These are phyloP conservation scores for Athelia sp. DNA, from an alignment of 1,284 basidiomycete species.

Conservation along the genomic window DNA sequence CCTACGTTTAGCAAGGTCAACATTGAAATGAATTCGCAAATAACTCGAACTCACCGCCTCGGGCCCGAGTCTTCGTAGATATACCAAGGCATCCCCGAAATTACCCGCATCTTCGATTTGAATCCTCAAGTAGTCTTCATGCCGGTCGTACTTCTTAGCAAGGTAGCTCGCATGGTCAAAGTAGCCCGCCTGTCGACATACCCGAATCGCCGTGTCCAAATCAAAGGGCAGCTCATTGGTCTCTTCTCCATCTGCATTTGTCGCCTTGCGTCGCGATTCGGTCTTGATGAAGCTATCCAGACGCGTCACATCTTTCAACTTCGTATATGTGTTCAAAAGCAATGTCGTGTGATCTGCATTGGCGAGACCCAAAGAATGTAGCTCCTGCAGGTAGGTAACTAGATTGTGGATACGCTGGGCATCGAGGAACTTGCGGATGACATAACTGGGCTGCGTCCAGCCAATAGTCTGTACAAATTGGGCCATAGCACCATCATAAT, in stretches of 20 bases:
- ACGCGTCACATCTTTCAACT: constrained; percentile 86
- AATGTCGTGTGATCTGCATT: constrained; percentile 97
- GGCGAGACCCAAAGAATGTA: constrained; percentile 85
- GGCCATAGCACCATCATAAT: constrained; percentile 90
- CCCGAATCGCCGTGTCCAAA: constrained; percentile 93
- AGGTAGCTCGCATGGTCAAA: constrained; percentile 94
- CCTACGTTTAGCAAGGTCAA: constrained; percentile 35
- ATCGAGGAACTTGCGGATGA: constrained; percentile 97
- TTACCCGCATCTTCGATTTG: constrained; percentile 92
- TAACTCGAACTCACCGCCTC: constrained; percentile 56
- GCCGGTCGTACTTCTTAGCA: constrained; percentile 85
- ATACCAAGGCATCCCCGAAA: constrained; percentile 77
- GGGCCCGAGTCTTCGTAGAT: constrained; percentile 74
- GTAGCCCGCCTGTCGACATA: constrained; percentile 95
- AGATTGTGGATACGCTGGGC: constrained; percentile 95
- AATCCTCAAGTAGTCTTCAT: constrained; percentile 92
- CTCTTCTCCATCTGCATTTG: constrained; percentile 21
- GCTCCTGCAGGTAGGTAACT: constrained; percentile 92
- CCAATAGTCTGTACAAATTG: constrained; percentile 93
- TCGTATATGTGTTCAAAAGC: constrained; percentile 94
- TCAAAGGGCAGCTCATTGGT: constrained; percentile 87
- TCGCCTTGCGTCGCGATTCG: constrained; percentile 44
- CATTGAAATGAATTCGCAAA: constrained; percentile 2
- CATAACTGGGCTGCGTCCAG: constrained; percentile 87
- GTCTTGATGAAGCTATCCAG: constrained; percentile 92